Evolutionary conservation across 2,329 filamentous ascomycete species (phyloP), one percentile per base, ranked within the genome.

Genomic region (Fusarium piperis): DNA sequence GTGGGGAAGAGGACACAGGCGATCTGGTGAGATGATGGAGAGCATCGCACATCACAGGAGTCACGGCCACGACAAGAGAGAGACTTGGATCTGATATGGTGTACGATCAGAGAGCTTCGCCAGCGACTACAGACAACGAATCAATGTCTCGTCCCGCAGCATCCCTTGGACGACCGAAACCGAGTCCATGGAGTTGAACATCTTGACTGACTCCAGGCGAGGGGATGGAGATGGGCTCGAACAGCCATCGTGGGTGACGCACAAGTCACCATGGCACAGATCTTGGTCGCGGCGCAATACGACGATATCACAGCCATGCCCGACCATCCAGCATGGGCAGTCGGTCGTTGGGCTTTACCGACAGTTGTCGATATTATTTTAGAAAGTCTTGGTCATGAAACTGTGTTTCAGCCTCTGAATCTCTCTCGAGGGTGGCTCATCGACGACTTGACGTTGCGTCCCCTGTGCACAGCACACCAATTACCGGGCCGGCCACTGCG

Each of bases 151-250:
- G 20, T 15, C 30, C 48, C 33, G 35, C 28, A 28, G 30, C 30
- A n/a, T 48, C 44, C 18, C 48, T 62, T 55, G 18, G 23, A 20
- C 53, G 18, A 59, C 48, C 35, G 13, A 59, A 59, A 64, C 66
- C 53, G 62, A 70, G 46, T 56, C 33, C 59, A 67, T 64, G 62
- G 66, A 26, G 56, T 55, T 30, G 36, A 72, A 6, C 16, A 23
- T 36, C 8, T 39, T 26, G 32, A 33, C 36, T 23, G 20, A 36
- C 16, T 23, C 38, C 39, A 41, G 44, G 44, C 26, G 20, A 41
- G 51, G 8, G 35, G 20, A 20, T 59, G 39, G 20, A 18, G 44
- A 35, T n/a, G 23, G 30, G 26, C 11, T 33, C 11, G 15, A 46
- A 20, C 13, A n/a, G 13, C 28, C 10, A 61, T 38, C 33, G 33